Conservation (phyloP, 495 filamentous ascomycete species). For the Cetradonia linearis region DNA sequence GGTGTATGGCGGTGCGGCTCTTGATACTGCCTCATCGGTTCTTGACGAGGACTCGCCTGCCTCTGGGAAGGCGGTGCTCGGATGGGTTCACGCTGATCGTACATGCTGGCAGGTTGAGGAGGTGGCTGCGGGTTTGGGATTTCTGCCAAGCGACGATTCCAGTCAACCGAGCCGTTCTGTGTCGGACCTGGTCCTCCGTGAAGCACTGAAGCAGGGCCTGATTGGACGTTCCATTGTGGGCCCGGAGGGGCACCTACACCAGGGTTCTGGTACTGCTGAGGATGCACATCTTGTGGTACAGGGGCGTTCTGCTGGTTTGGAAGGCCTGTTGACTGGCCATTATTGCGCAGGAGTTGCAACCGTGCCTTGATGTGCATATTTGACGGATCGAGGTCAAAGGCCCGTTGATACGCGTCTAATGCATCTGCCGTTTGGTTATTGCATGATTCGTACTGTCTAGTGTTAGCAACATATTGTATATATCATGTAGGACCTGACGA, state of each 20-base stretch:
- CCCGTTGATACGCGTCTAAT: conserved; percentile 87
- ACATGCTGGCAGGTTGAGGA: conserved; percentile 51
- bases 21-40: conserved; percentile 60
- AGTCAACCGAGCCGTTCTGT: conserved; percentile 57
- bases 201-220: conserved; percentile 51
- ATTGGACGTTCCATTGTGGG: conserved; percentile 63
- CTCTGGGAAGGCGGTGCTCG: conserved; percentile 55
- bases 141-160: conserved; percentile 69
- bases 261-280: conserved; percentile 68
- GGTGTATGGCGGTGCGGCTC: conserved; percentile 56
- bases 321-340: conserved; percentile 60
- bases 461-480: conserved; percentile 23
- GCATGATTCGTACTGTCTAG: conserved; percentile 80
- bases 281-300: conserved; percentile 75
- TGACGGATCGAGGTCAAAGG: conserved; percentile 82
- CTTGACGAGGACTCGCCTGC: conserved; percentile 59
- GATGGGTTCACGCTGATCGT: conserved; percentile 64
- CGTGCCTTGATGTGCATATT: conserved; percentile 97
- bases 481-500: not conserved
- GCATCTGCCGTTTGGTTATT: conserved; percentile 98
- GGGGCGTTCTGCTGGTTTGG: conserved; percentile 58
- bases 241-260: conserved; percentile 63
- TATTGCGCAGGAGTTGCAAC: conserved; percentile 69
- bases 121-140: conserved; percentile 46
- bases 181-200: conserved; percentile 47